Evolutionary conservation across 2,329 filamentous ascomycete genomes (phyloP), one percentile per base, ranked within the genome.

Genomic region (Hymenoscyphus repandus): DNA sequence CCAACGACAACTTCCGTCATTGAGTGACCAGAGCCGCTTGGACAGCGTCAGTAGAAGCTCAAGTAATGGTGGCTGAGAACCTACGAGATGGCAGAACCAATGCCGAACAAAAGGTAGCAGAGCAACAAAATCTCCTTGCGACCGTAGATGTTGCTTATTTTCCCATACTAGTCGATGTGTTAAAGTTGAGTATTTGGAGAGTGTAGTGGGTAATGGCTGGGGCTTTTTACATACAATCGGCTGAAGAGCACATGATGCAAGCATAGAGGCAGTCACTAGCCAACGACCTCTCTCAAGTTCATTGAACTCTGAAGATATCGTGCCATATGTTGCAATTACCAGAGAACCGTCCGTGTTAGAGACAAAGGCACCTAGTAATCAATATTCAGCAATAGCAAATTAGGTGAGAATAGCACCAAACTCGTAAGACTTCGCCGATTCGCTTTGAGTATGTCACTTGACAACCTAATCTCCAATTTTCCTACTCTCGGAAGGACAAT

Each of bases 251-350:
- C 74, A 76, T 0, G 72, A 69, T 1, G 76, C 76, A 12, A 82
- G 61, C 1, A 72, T 67, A 54, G 79, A 80, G 36, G 70, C 71
- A 3, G 75, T 78, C 13, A 78, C 74, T 10, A 82, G 62, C 78
- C 80, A 82, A 52, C 74, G 80, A 3, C 79, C 81, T 46, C 78
- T 73, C 13, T 72, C 73, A 4, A 85, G 62, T 32, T 73, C 71
- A 47, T 76, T 69, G 58, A 85, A 85, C 48, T 83, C 76, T 9
- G 80, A 85, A 0, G 79, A 76, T 47, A 85, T 82, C 3, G 71
- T 71, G 1, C 78, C 77, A 51, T 85, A 80, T 0, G 84, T 86
- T 0, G 86, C 84, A 31, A 89, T 69, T 0, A 89, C 75, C 0
- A 89, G 69, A 1, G 81, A 83, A 0, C 71, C 68, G 60, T 90